Conservation (phyloP, 2,329 filamentous ascomycete genomes). For the Monosporascus sp. region DNA sequence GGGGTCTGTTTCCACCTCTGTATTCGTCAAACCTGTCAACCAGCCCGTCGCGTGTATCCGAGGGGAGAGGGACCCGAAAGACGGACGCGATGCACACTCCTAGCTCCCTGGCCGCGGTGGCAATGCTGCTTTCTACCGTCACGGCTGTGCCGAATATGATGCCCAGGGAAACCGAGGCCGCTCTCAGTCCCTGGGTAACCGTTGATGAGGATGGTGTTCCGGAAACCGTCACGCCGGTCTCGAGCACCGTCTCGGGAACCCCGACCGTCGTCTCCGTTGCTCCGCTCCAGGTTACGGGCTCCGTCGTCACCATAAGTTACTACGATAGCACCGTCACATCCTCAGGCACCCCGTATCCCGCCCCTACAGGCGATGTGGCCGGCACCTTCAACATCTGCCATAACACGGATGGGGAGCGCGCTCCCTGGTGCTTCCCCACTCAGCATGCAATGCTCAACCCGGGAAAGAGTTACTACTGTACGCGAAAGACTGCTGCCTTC, state of each 20-base stretch:
- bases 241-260: slow-evolving; percentile 42
- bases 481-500: background rate
- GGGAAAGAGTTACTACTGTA: slow-evolving; percentile 48
- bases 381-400: slow-evolving; percentile 47
- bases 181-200: slow-evolving; percentile 45
- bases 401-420: slow-evolving; percentile 40
- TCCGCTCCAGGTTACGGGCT: slow-evolving; percentile 37
- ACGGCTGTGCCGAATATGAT: slow-evolving; percentile 20
- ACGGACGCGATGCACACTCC: slow-evolving; percentile 13
- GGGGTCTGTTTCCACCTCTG: no score
- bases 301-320: slow-evolving; percentile 29
- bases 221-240: slow-evolving; percentile 44
- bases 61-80: background rate
- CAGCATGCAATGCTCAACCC: slow-evolving; percentile 38
- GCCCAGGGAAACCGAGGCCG: slow-evolving; percentile 20
- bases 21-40: no score
- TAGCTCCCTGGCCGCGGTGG: slow-evolving; percentile 12
- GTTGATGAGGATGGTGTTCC: slow-evolving; percentile 43
- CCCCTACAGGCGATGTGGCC: slow-evolving; percentile 34
- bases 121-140: slow-evolving; percentile 19
- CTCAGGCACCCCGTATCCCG: slow-evolving; percentile 41
- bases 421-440: slow-evolving; percentile 48
- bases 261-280: slow-evolving; percentile 33
- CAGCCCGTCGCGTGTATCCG: background rate
- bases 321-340: slow-evolving; percentile 23